Percentiles rank a stretch among this genome's conserved stretches.
Conservation (phyloP, 2,329 filamentous ascomycete species). For the Hymenoscyphus scutula region DNA sequence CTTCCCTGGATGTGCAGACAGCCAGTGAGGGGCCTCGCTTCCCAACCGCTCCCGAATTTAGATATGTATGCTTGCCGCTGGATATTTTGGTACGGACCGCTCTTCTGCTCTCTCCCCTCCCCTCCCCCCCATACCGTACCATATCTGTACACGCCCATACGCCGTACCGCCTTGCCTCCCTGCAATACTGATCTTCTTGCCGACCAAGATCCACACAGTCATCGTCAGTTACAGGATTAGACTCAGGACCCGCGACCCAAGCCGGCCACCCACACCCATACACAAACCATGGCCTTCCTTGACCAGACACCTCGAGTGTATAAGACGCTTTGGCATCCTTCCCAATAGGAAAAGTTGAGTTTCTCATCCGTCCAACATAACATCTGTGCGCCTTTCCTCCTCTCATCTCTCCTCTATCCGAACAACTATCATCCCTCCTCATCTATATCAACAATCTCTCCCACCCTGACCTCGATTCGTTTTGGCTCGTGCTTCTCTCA, state of each 20-base stretch:
- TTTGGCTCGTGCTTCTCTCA: constrained; percentile 12
- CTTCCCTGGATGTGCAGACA: constrained; percentile 1
- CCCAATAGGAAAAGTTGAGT: constrained; percentile 14
- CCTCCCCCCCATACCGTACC: too few relatives aligned
- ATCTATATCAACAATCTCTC: not conserved
- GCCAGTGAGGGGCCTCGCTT: constrained; percentile 4
- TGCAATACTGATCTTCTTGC: not conserved
- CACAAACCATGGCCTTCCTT: not conserved
- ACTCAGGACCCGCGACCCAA: constrained; percentile 7
- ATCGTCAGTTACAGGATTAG: constrained; percentile 16
- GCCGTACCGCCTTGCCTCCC: constrained; percentile 5
- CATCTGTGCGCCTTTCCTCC: constrained; percentile 7
- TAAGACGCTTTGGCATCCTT: constrained; percentile 27
- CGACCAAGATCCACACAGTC: not conserved
- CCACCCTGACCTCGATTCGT: not conserved
- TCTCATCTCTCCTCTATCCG: not conserved
- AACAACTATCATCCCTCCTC: not conserved
- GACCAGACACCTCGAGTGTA: constrained; percentile 16
- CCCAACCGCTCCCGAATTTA: constrained; percentile 4
- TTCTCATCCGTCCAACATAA: not conserved
- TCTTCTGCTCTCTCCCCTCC: not conserved
- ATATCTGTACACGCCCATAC: not conserved
- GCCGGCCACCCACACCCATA: constrained; percentile 9
- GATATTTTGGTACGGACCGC: constrained; percentile 2
- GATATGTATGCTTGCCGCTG: constrained; percentile 3